Base-by-base conservation (phyloP, 441 rosid species). In the Populus hybrid region DNA sequence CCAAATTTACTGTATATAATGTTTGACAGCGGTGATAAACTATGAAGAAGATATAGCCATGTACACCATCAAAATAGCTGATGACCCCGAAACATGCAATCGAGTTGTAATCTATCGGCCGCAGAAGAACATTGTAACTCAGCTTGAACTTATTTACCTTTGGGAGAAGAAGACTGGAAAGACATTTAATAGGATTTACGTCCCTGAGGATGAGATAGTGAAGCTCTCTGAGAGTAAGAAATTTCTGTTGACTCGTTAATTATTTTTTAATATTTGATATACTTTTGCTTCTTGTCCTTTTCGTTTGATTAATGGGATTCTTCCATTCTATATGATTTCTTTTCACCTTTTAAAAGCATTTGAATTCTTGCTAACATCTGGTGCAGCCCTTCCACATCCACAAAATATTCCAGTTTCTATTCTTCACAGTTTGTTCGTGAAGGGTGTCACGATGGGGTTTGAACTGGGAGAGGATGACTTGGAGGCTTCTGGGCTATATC, bases 111-210 rank as follows among this genome's bases (percentile, higher is more conserved):
- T 78, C 10, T 82, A 36, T 57, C 78, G 79, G 61, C 86, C 82
- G 1, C 50, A 65, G 14, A 26, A 69, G 50, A 86, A 83, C 63
- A 72, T 82, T 9, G n/a, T 85, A 42, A 78, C 89, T 12, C 89
- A 86, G 69, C 75, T 79, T 35, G 82, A 86, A 28, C 78, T 88
- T 67, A 79, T 83, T 42, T 75, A 84, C 0, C 78, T 82, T 42
- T 87, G 87, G 89, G 88, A 86, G 81, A 72, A 83, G 46, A 89
- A 87, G 73, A 86, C 82, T 1, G 83, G 86, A 2, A 72, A 64
- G 64, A 69, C 36, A 35, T 78, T 85, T 64, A 78, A 86, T 23
- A 86, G 12, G 42, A 23, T 64, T 74, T 79, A 81, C 23, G 24
- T 82, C 12, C 35, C 82, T 0, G 85, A 81, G n/a, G 83, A 85